Evolutionary conservation across 2,329 filamentous ascomycete genomes (phyloP).

Genomic region (Phoma sp.): DNA sequence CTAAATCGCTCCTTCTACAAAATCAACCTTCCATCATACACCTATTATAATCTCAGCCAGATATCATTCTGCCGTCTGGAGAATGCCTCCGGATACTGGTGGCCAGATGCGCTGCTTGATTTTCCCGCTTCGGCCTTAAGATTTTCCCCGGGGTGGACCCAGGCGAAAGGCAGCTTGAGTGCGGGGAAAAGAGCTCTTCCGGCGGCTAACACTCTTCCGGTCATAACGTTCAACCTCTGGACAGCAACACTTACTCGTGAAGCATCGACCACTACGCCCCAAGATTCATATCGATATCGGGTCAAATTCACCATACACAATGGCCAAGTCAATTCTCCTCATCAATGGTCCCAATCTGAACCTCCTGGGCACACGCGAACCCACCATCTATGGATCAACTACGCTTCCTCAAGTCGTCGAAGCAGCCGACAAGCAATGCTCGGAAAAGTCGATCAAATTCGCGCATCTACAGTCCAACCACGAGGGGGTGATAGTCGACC

Average conservation of each 20-base stretch:
- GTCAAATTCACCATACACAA: constrained; percentile 9
- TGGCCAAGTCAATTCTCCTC: constrained; percentile 64
- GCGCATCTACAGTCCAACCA: constrained; percentile 76
- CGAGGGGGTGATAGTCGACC: constrained; percentile 75
- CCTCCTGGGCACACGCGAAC: constrained; percentile 76
- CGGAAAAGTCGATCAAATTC: constrained; percentile 57
- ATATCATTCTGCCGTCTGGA: neutral
- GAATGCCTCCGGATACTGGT: constrained; percentile 1
- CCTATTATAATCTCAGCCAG: neutral
- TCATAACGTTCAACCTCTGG: neutral
- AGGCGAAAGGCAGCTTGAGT: neutral
- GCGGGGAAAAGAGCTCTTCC: constrained; percentile 15
- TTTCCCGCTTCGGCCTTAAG: constrained; percentile 1
- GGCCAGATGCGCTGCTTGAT: neutral
- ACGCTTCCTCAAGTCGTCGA: constrained; percentile 68
- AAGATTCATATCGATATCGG: neutral
- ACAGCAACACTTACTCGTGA: constrained; percentile 7
- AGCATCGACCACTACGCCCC: neutral
- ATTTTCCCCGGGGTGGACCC: constrained; percentile 8
- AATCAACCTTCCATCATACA: neutral
- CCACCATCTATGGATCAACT: constrained; percentile 72
- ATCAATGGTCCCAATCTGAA: constrained; percentile 87
- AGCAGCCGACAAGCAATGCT: constrained; percentile 57
- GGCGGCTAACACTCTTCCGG: constrained; percentile 5
- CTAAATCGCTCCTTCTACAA: neutral